Evolutionary conservation across 108 stramenopile species (phyloP), one percentile per base, ranked within the genome.

Genomic region (Stephanodiscus triporus): DNA sequence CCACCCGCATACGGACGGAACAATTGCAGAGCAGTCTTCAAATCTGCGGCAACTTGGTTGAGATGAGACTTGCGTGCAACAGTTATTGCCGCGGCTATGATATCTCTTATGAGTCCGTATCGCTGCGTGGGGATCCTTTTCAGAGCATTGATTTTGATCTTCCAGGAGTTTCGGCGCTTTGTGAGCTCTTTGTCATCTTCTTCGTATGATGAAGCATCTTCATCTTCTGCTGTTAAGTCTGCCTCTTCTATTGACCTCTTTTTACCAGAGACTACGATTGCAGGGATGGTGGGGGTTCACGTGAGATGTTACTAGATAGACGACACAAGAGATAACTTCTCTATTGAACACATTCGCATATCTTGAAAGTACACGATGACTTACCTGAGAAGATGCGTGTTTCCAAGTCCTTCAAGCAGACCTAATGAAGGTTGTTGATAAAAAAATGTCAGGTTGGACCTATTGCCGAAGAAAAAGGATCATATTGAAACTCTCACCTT

Each of bases 61-160:
- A 87, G 63, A 60, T 92, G 87, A 29, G 89, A 84, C 66, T 92
- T 91, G 29, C 93, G 83, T 16, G 93, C 93, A 63, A 88, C 83
- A 48, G 89, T 78, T 60, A 94, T 88, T 0, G 93, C 93, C 19
- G 85, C 84, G 14, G 91, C 83, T 16, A 94, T 63, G 16, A 78
- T 56, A 23, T 89, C 84, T 8, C 88, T 84, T 53, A 94, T 88
- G 29, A 85, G 78, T 2, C 58, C 79, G 38, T 86, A 70, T 19
- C 76, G 53, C 11, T 67, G 71, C 9, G 87, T 78, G 49, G 84
- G 85, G 13, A 88, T 79, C 10, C 61, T 53, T 11, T 78, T 70
- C 9, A 94, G 77, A 24, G 81, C 82, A 73, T 88, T 75, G 20
- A 92, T 80, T 49, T 84, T 74, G 59, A 76, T 88, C 77, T 89